A percentile compares a stretch with the other conserved stretches of the same genome.
Evolutionary conservation across 495 filamentous ascomycete species (phyloP).

Genomic region (Talaromyces liani): DNA sequence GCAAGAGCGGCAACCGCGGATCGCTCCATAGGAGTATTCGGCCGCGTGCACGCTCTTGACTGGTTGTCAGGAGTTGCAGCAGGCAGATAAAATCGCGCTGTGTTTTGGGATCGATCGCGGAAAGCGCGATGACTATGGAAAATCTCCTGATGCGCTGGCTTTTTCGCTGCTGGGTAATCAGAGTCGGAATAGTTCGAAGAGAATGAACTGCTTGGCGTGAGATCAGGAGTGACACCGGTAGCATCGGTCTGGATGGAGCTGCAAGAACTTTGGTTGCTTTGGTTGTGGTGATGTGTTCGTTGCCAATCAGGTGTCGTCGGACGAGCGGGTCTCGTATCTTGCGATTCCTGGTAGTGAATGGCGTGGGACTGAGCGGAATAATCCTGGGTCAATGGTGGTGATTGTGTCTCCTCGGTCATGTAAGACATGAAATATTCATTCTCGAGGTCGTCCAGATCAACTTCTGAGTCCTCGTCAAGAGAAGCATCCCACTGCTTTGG

Average conservation of each 20-base stretch:
- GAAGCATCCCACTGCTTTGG: constrained; percentile 22
- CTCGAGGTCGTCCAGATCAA: constrained; percentile 25
- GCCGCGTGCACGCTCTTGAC: constrained; percentile 18
- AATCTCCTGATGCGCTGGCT: constrained; percentile 25
- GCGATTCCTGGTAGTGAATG: not conserved
- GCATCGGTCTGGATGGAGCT: constrained; percentile 30
- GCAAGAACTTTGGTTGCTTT: constrained; percentile 30
- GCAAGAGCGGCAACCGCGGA: constrained; percentile 17
- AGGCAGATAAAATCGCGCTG: constrained; percentile 23
- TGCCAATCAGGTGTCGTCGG: constrained; percentile 20
- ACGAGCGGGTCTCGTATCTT: constrained; percentile 10
- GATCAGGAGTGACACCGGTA: constrained; percentile 23
- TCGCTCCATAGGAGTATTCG: constrained; percentile 25
- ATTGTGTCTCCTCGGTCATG: constrained; percentile 9
- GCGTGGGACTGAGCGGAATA: not conserved
- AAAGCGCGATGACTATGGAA: constrained; percentile 14
- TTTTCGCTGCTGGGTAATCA: constrained; percentile 21
- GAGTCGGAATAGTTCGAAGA: constrained; percentile 33
- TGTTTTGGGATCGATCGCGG: constrained; percentile 12
- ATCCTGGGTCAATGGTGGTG: not conserved
- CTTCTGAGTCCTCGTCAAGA: constrained; percentile 25
- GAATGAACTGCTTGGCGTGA: constrained; percentile 41
- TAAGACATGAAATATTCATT: constrained; percentile 30
- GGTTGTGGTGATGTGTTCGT: constrained; percentile 18
- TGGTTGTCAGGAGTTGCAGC: constrained; percentile 25